Base-by-base conservation (phyloP, 1,284 basidiomycete species). In the Irpex lacteus region DNA sequence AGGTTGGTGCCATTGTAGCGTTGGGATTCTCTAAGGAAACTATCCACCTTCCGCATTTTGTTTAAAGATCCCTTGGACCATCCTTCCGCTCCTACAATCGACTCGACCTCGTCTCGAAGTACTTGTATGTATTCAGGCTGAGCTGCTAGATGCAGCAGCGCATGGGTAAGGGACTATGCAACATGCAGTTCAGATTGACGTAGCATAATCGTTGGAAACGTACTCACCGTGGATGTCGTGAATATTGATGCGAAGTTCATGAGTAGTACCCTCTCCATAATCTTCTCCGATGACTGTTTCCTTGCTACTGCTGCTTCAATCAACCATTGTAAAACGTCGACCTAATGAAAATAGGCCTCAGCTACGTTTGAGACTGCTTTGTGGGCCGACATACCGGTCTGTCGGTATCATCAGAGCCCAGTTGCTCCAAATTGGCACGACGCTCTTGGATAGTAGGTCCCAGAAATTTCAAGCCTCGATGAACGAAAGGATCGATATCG, bases 11-110 rank as follows among this genome's bases (percentile, higher is more conserved):
- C 76, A 44, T 76, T 75, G 52, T 77, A 63, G 8, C 83, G 74
- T 62, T 78, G 76, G 1, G 78, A 78, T 69, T 85, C 84, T 56
- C 80, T 77, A 61, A 86, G 66, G 69, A 86, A 83, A 65, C 82
- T 85, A 66, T 86, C 84, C n/a, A 85, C 67, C 62, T 81, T 82
- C 63, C 73, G 70, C 78, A 85, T 78, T 61, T 80, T 81, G 8
- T 67, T 70, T 58, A 86, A 71, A 0, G 78, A 73, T 0, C 69
- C 68, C 67, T 83, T 83, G 0, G 77, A 80, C 80, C 82, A 83
- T 0, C 83, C 82, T 34, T 82, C 75, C 38, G 72, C 68, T 0
- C 67, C 63, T 11, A 80, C 66, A 4, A 80, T 70, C 1, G 58
- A 37, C 34, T 80, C 78, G 0, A 82, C 72, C 69, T 86, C 84